Evolutionary conservation across 2,329 filamentous ascomycete species (phyloP).

Genomic region (Sclerotinia borealis): DNA sequence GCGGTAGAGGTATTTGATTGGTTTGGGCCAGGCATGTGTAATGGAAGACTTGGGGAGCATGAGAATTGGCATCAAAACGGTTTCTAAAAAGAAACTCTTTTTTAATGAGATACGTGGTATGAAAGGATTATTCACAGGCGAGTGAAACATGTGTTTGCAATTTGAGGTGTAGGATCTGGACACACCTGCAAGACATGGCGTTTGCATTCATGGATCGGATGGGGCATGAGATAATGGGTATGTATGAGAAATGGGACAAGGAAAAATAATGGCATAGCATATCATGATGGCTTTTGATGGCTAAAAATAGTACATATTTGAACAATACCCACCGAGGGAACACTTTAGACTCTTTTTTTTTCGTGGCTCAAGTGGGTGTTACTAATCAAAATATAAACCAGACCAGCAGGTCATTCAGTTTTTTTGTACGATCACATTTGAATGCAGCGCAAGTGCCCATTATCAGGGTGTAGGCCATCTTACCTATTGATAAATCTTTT

Average conservation of each 20-base stretch:
- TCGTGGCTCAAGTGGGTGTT: background rate
- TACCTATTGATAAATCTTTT: too few species aligned
- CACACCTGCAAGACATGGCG: background rate
- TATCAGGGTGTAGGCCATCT: too few species aligned
- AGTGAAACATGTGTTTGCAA: background rate
- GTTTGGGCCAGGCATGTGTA: constrained; percentile 23
- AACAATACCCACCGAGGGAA: background rate
- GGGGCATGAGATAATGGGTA: background rate
- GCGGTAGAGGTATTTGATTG: constrained; percentile 38
- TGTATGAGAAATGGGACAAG: background rate
- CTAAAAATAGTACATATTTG: background rate
- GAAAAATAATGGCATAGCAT: background rate
- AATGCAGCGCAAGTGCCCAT: too few species aligned
- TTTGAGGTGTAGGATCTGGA: background rate
- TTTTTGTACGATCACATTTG: background rate
- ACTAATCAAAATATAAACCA: background rate
- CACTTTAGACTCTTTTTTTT: background rate
- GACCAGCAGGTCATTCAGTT: background rate
- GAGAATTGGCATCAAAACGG: constrained; percentile 1
- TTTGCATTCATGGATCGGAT: background rate
- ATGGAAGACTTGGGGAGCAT: constrained; percentile 3
- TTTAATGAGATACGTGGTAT: background rate
- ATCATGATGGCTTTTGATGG: background rate
- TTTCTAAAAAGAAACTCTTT: background rate
- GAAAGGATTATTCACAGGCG: background rate